A percentile compares a stretch with the other conserved stretches of the same genome.
Conservation (phyloP, 768 basidiomycete species). For the Imleria badia region DNA sequence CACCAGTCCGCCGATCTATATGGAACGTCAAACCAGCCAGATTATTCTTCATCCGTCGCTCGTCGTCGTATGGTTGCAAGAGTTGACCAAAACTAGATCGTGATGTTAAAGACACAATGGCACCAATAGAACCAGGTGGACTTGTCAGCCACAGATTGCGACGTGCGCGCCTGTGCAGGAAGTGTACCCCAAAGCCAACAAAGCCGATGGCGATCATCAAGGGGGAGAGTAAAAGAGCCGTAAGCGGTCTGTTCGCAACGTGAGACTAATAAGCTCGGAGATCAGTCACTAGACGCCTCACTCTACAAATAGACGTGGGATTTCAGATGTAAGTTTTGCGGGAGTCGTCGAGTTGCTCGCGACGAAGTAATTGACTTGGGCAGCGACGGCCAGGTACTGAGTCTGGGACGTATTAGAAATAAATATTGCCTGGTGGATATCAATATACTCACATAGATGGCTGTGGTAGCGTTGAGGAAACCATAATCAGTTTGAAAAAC, state of each 20-base stretch:
- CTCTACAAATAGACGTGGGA: constrained; percentile 59
- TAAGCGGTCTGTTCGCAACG: constrained; percentile 42
- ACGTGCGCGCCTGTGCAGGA: constrained; percentile 46
- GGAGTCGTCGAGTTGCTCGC: constrained; percentile 36
- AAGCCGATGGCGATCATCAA: constrained; percentile 50
- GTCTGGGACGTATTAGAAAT: constrained; percentile 37
- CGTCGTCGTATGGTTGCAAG: constrained; percentile 58
- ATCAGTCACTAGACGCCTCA: constrained; percentile 30
- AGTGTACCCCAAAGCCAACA: constrained; percentile 47
- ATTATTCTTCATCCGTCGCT: constrained; percentile 43
- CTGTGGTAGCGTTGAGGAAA: constrained; percentile 51
- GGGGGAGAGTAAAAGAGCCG: constrained; percentile 49
- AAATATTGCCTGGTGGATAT: background rate
- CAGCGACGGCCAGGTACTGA: constrained; percentile 55
- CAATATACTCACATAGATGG: constrained; percentile 32
- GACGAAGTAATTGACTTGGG: constrained; percentile 61
- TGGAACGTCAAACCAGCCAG: constrained; percentile 52
- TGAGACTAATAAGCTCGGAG: constrained; percentile 1
- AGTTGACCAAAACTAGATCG: constrained; percentile 63
- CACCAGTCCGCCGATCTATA: constrained; percentile 58
- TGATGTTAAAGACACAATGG: constrained; percentile 53
- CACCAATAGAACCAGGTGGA: constrained; percentile 60
- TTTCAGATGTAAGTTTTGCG: constrained; percentile 40
- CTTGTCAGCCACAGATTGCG: constrained; percentile 50
- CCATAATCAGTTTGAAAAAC: constrained; percentile 50